These are phyloP conservation scores for Mariannaea elegans DNA, from an alignment of 2,329 filamentous ascomycete species.

Conservation along the genomic window DNA sequence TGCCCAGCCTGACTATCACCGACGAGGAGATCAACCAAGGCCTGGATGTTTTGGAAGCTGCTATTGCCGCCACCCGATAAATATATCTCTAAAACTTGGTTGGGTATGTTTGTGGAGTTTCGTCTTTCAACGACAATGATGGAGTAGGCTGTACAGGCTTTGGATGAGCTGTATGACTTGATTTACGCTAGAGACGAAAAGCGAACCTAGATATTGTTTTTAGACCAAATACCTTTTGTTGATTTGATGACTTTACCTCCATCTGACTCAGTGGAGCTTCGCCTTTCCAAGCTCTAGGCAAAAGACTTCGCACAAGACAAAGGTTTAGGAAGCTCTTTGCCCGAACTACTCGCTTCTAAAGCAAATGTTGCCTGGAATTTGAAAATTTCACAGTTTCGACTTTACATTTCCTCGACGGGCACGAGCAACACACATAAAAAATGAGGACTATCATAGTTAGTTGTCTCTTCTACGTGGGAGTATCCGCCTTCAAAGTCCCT, in stretches of 20 bases:
- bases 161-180: neutral
- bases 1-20: slow-evolving; percentile 84
- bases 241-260: too few species aligned
- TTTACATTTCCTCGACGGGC: too few species aligned
- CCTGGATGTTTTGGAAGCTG: slow-evolving; percentile 77
- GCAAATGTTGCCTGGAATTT: too few species aligned
- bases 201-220: slow-evolving; percentile 21
- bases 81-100: neutral
- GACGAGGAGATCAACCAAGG: slow-evolving; percentile 83
- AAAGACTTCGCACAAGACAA: too few species aligned
- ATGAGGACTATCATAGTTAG: neutral
- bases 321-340: too few species aligned
- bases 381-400: too few species aligned
- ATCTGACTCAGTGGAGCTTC: too few species aligned
- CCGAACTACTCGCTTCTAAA: too few species aligned
- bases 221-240: slow-evolving; percentile 1
- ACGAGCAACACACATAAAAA: neutral
- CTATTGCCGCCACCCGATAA: slow-evolving; percentile 58
- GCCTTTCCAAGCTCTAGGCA: too few species aligned
- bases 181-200: slow-evolving; percentile 11
- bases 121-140: neutral
- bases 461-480: neutral
- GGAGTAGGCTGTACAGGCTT: neutral
- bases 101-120: slow-evolving; percentile 6
- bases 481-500: slow-evolving; percentile 10